These are phyloP conservation scores for Bathelium albidoporum DNA, from an alignment of 495 filamentous ascomycete genomes.

Conservation along the genomic window DNA sequence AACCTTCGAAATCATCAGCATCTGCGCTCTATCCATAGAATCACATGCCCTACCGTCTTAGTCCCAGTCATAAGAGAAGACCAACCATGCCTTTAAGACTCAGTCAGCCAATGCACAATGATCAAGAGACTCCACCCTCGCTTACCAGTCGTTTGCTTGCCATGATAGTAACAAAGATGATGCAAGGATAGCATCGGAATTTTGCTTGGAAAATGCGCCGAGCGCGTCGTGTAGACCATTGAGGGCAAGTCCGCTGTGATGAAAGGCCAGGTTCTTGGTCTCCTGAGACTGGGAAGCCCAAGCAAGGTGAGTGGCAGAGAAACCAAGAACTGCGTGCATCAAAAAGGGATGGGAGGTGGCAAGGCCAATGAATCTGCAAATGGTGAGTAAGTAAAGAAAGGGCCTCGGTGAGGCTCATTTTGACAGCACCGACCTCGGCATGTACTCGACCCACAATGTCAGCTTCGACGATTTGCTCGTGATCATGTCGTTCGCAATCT, in stretches of 20 bases:
- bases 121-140: not conserved
- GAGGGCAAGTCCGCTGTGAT: conserved; percentile 73
- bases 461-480: conserved; percentile 65
- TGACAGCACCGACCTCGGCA: conserved; percentile 64
- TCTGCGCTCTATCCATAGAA: not conserved
- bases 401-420: not conserved
- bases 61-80: conserved; percentile 85
- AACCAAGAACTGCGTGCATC: conserved; percentile 81
- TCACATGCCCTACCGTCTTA: conserved; percentile 52
- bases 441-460: conserved; percentile 83
- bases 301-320: conserved; percentile 84
- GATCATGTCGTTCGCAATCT: conserved; percentile 72
- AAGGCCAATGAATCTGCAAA: conserved; percentile 67
- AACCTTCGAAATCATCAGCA: conserved; percentile 42
- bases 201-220: conserved; percentile 69
- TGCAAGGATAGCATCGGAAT: conserved; percentile 84
- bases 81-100: conserved; percentile 68
- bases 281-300: conserved; percentile 74
- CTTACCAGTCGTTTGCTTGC: conserved; percentile 95
- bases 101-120: conserved; percentile 22
- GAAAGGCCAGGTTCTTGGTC: conserved; percentile 73
- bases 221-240: conserved; percentile 84
- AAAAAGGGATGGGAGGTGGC: conserved; percentile 75
- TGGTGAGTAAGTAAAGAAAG: conserved; percentile 11
- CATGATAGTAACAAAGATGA: conserved; percentile 88